Percentiles rank a stretch among this genome's conserved stretches.
Conservation (phyloP, 192 early-diverging fungal species). For the Backusella parvicylindrica region DNA sequence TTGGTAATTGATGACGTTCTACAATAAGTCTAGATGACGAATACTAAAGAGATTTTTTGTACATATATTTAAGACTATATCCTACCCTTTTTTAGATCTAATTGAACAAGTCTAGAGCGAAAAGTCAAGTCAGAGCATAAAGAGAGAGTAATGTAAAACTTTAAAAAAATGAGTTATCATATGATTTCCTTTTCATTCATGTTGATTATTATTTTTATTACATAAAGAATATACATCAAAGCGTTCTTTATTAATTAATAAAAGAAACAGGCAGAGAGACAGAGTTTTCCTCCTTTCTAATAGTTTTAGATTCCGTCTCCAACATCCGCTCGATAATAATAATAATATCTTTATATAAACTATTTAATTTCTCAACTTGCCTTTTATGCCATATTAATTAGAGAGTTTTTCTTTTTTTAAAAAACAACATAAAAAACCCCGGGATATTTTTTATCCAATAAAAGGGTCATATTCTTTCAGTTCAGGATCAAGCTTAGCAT, state of each 20-base stretch:
- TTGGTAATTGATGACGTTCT: background rate
- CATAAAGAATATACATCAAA: too few species aligned
- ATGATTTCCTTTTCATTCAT: too few species aligned
- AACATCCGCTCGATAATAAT: background rate
- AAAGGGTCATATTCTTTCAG: background rate
- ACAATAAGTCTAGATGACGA: background rate
- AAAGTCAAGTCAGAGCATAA: background rate
- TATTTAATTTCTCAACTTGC: background rate
- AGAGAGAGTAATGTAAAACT: background rate
- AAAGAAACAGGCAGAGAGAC: too few species aligned
- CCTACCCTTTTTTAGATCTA: background rate
- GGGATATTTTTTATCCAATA: conserved; percentile 1
- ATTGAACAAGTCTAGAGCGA: background rate
- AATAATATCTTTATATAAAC: background rate
- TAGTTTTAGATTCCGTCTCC: background rate
- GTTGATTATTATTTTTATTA: too few species aligned
- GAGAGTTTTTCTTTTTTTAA: background rate
- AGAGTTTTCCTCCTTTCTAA: background rate
- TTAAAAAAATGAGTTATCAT: background rate
- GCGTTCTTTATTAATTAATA: too few species aligned
- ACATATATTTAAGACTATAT: background rate
- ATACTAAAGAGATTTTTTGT: background rate
- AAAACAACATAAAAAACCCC: background rate
- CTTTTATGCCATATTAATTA: background rate
- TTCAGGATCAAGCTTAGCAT: background rate